phyloP scores from a whole-genome alignment of 2,329 filamentous ascomycete genomes.

The Calonectria crousiana region DNA sequence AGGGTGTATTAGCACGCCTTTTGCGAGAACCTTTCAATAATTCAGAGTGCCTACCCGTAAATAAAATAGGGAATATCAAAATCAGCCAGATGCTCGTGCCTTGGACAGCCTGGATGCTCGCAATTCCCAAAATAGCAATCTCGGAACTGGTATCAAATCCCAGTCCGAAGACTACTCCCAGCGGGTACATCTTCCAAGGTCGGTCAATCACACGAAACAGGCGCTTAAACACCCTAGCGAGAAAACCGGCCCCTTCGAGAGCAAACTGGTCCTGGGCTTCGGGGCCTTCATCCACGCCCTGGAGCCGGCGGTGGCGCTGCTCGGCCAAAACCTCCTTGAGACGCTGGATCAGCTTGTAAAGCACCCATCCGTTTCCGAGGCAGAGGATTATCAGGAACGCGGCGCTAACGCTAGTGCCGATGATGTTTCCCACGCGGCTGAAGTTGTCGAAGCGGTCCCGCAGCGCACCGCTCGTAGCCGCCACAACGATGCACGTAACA shows the following conservation, averaged over 20 bases:
- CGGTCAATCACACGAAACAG: conserved; percentile 81
- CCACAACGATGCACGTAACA: conserved; percentile 90
- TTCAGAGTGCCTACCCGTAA: conserved; percentile 73
- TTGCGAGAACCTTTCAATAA: no score
- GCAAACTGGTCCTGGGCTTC: conserved; percentile 64
- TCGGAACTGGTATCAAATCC: conserved; percentile 97
- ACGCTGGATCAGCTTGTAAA: conserved; percentile 80
- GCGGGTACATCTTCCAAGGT: conserved; percentile 96
- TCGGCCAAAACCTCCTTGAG: conserved; percentile 70
- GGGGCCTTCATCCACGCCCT: conserved; percentile 28
- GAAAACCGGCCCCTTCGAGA: conserved; percentile 81
- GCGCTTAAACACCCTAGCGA: conserved; percentile 77
- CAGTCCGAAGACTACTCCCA: conserved; percentile 89
- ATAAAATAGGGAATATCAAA: conserved; percentile 88
- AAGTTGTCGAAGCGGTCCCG: conserved; percentile 86
- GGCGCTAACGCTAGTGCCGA: conserved; percentile 89
- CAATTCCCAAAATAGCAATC: conserved; percentile 91
- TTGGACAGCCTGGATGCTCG: conserved; percentile 84
- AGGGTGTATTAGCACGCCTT: not conserved
- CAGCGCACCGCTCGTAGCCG: conserved; percentile 88
- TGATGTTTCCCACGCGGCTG: conserved; percentile 83
- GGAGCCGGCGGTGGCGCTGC: conserved; percentile 38
- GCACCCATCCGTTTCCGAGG: conserved; percentile 85
- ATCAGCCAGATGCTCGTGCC: conserved; percentile 96
- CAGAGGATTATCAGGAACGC: conserved; percentile 86